Evolutionary conservation across 495 filamentous ascomycete species (phyloP).

Genomic region (Pyrenula massariospora): DNA sequence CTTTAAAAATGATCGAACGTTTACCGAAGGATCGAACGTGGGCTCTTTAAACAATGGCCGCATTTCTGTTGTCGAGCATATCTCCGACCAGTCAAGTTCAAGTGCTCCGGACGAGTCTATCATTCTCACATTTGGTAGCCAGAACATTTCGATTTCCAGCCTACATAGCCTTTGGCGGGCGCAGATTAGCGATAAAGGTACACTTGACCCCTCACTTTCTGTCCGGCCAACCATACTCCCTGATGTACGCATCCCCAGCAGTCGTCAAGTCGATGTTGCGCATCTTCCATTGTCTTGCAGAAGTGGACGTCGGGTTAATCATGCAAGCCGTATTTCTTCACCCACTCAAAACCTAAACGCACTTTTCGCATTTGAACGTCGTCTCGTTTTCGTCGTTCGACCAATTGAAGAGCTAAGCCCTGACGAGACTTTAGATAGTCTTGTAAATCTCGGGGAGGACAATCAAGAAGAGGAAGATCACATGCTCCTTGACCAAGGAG

Average conservation of each 20-base stretch:
- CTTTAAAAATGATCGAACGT: neutral
- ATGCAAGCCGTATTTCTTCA: neutral
- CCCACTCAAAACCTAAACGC: neutral
- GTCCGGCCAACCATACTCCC: neutral
- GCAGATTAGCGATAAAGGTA: slow-evolving; percentile 47
- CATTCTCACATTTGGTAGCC: slow-evolving; percentile 55
- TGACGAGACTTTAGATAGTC: neutral
- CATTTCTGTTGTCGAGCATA: slow-evolving; percentile 44
- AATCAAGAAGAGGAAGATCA: slow-evolving; percentile 18
- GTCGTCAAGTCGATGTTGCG: neutral
- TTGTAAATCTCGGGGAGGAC: neutral
- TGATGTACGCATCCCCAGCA: neutral
- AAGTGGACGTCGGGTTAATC: neutral
- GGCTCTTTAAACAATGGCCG: slow-evolving; percentile 42
- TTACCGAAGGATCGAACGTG: slow-evolving; percentile 4
- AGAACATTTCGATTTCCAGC: slow-evolving; percentile 49
- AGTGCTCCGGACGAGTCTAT: slow-evolving; percentile 50
- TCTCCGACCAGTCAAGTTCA: slow-evolving; percentile 20
- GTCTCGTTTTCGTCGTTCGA: slow-evolving; percentile 31
- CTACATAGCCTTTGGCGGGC: slow-evolving; percentile 58
- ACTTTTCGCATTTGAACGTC: slow-evolving; percentile 13
- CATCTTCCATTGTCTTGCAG: neutral
- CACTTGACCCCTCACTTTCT: slow-evolving; percentile 25
- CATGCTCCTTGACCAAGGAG: slow-evolving; percentile 28
- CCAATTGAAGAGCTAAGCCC: slow-evolving; percentile 29